phyloP scores from a whole-genome alignment of 73 alveolate species.

The Stentor coeruleus region DNA sequence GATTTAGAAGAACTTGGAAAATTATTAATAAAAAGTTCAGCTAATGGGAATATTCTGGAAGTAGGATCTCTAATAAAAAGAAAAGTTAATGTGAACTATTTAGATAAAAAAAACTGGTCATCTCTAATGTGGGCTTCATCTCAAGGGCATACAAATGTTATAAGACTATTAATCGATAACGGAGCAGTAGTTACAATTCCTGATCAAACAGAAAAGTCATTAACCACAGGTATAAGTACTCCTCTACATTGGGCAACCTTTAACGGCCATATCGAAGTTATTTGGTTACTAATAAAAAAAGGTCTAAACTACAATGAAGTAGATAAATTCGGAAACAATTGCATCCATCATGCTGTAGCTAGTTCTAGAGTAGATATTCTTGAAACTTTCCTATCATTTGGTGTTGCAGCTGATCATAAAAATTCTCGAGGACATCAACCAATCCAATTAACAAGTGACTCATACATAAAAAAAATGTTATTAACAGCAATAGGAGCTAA shows the following conservation, averaged over 20 bases:
- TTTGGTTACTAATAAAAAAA: constrained; percentile 63
- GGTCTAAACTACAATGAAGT: constrained; percentile 66
- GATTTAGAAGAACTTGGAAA: not conserved
- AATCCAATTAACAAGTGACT: constrained; percentile 61
- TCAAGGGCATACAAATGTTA: constrained; percentile 49
- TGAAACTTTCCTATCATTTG: constrained; percentile 74
- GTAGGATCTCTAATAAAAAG: not conserved
- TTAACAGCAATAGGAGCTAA: constrained; percentile 55
- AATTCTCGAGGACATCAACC: constrained; percentile 82
- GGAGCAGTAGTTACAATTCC: constrained; percentile 49
- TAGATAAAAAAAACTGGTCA: constrained; percentile 47
- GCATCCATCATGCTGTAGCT: constrained; percentile 88
- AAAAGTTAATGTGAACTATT: not conserved
- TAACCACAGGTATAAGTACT: constrained; percentile 60
- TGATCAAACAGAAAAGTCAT: constrained; percentile 21
- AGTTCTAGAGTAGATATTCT: constrained; percentile 52
- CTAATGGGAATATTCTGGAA: not conserved
- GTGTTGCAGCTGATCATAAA: constrained; percentile 73
- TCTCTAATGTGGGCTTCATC: constrained; percentile 65
- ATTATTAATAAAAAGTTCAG: not conserved
- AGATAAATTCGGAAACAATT: constrained; percentile 79
- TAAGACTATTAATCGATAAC: constrained; percentile 37
- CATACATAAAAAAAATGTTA: constrained; percentile 57
- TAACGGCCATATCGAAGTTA: constrained; percentile 70
- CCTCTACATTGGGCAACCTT: constrained; percentile 86